Evolutionary conservation across 1,139 yeast species (phyloP).

Genomic region (Entelexis sorbosivorans): DNA sequence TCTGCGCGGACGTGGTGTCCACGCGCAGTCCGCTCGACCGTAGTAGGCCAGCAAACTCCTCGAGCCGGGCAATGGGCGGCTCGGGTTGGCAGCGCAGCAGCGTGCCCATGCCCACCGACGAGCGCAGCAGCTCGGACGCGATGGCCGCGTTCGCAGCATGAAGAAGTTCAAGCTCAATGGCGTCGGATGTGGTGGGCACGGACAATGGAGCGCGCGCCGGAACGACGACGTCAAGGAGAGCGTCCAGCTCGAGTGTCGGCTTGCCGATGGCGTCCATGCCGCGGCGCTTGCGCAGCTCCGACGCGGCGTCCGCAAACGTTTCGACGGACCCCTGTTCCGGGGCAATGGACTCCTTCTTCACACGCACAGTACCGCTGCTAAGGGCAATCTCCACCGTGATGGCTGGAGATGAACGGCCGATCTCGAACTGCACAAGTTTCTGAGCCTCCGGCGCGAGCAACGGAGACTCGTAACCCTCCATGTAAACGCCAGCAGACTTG

Average conservation of each 20-base stretch:
- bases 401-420: slow-evolving; percentile 52
- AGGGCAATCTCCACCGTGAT: slow-evolving; percentile 75
- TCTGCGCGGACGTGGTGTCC: slow-evolving; percentile 64
- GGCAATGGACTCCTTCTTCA: slow-evolving; percentile 40
- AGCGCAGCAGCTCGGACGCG: slow-evolving; percentile 57
- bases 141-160: slow-evolving; percentile 76
- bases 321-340: slow-evolving; percentile 4
- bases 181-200: slow-evolving; percentile 48
- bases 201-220: slow-evolving; percentile 40
- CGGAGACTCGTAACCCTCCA: slow-evolving; percentile 54
- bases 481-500: slow-evolving; percentile 77
- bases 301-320: slow-evolving; percentile 7
- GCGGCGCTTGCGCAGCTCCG: slow-evolving; percentile 13
- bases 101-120: slow-evolving; percentile 65
- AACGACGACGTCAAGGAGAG: slow-evolving; percentile 18
- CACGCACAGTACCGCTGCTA: slow-evolving; percentile 39
- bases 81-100: slow-evolving; percentile 78
- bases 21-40: slow-evolving; percentile 47
- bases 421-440: slow-evolving; percentile 46
- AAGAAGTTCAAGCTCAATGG: slow-evolving; percentile 61
- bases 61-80: slow-evolving; percentile 75
- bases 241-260: slow-evolving; percentile 16
- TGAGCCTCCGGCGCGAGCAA: slow-evolving; percentile 52
- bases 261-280: slow-evolving; percentile 13
- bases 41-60: slow-evolving; percentile 63